These are phyloP conservation scores for Pythium folliculosum DNA, from an alignment of 352 stramenopile species.

Conservation along the genomic window DNA sequence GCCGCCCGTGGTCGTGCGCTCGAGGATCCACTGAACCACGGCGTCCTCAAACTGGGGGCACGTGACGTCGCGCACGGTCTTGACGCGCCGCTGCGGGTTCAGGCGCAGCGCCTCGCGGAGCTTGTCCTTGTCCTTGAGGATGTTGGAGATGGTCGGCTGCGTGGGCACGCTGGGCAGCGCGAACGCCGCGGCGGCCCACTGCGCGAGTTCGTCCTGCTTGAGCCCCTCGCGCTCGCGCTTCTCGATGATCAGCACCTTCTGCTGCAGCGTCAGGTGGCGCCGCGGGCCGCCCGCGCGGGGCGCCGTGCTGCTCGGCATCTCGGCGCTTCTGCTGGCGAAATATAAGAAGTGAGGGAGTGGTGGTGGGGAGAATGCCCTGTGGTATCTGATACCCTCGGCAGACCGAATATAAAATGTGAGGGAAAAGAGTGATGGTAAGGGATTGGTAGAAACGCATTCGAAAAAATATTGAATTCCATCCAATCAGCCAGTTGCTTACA, in stretches of 20 bases:
- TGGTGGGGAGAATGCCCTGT: background rate
- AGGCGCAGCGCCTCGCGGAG: constrained; percentile 16
- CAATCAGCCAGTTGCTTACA: no score
- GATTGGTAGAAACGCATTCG: no score
- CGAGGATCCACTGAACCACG: constrained; percentile 7
- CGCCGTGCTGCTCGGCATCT: background rate
- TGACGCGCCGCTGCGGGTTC: constrained; percentile 15
- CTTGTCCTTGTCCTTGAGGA: constrained; percentile 23
- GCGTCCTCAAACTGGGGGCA: constrained; percentile 11
- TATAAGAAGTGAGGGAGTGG: constrained; percentile 12
- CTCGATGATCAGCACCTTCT: constrained; percentile 26
- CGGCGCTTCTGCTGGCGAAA: background rate
- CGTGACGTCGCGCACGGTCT: constrained; percentile 18
- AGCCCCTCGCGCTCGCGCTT: constrained; percentile 23
- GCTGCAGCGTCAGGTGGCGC: constrained; percentile 21
- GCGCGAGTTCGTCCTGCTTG: constrained; percentile 23
- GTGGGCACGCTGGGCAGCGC: constrained; percentile 16
- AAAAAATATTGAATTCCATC: no score
- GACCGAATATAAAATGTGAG: constrained; percentile 6
- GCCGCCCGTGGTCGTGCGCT: background rate
- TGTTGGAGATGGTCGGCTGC: constrained; percentile 25
- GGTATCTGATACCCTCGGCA: background rate
- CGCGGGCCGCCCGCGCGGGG: constrained; percentile 1
- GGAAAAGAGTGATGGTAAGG: background rate
- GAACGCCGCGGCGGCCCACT: constrained; percentile 19